Evolutionary conservation across 2,329 filamentous ascomycete species (phyloP).

Genomic region (Huntiella abstrusa): DNA sequence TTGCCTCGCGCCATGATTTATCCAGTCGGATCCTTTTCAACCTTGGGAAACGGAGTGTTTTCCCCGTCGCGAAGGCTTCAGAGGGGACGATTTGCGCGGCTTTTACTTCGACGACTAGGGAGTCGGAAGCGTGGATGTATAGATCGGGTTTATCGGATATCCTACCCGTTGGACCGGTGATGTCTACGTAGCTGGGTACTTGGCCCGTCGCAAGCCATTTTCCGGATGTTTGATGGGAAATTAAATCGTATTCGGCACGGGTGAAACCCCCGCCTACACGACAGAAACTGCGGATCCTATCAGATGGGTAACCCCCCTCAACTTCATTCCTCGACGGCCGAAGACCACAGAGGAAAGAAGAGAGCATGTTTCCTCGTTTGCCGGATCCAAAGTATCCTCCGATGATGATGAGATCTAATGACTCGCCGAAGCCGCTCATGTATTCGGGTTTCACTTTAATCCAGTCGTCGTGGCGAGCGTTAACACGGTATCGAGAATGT

Average conservation of each 20-base stretch:
- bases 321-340: conserved; percentile 53
- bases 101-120: conserved; percentile 74
- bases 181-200: conserved; percentile 59
- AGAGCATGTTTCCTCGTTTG: conserved; percentile 59
- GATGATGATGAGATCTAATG: conserved; percentile 72
- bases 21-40: conserved; percentile 71
- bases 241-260: conserved; percentile 64
- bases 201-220: conserved; percentile 67
- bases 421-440: conserved; percentile 90
- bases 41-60: conserved; percentile 77
- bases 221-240: conserved; percentile 68
- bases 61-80: conserved; percentile 55
- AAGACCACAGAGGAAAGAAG: conserved; percentile 80
- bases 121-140: conserved; percentile 83
- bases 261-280: conserved; percentile 92
- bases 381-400: conserved; percentile 89
- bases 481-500: conserved; percentile 65
- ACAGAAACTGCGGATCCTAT: conserved; percentile 86
- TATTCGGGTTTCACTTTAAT: conserved; percentile 98
- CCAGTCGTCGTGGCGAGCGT: conserved; percentile 88
- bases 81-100: conserved; percentile 59
- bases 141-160: conserved; percentile 70
- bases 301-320: conserved; percentile 36
- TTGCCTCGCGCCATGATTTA: conserved; percentile 61
- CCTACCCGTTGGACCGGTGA: conserved; percentile 46